Base-by-base conservation (phyloP, 2,329 filamentous ascomycete genomes). In the Didymella keratinophila region DNA sequence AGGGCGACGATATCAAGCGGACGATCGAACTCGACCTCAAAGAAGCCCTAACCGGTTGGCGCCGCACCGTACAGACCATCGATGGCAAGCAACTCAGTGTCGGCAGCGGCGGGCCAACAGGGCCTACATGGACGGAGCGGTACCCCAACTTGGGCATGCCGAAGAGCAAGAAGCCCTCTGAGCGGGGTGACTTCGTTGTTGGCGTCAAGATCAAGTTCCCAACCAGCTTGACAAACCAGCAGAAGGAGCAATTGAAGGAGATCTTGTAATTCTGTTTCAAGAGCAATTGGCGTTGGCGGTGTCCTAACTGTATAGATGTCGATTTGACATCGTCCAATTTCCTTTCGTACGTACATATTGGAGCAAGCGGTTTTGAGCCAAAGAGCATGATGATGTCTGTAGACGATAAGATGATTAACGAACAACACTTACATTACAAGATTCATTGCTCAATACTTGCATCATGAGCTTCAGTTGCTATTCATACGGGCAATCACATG, bases 151-250 rank as follows among this genome's bases (percentile, higher is more conserved):
- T 91, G n/a, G 95, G 95, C 58, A 98, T 99, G 95, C 93, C 93
- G 36, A 88, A 95, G 71, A 92, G 91, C 61, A 98, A 97, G 84
- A 94, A 93, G 75, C 92, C 91, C 0, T 87, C 82, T 58, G 86
- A 93, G 69, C 86, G 94, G 56, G 95, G 95, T 23, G 92, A 97
- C 73, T 91, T 99, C 66, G 80, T 98, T 58, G 85, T 99, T 59
- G 90, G 88, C 60, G 93, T 97, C 71, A 95, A 95, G 72, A 93
- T 99, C 76, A 93, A 91, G 74, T 98, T 97, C 81, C 95, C 95
- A 0, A 88, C 87, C 3, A 88, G 79, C 39, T 78, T 99, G 78
- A 94, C 92, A 4, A 56, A 84, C 8, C 80, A 84, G 4, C 94
- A 98, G 80, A 98, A 97, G 83, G 81, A 87, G 64, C 84, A 89